Percentiles rank a stretch among this genome's conserved stretches.
phyloP scores from a whole-genome alignment of 331 rosid species.

The Malus hybrid region DNA sequence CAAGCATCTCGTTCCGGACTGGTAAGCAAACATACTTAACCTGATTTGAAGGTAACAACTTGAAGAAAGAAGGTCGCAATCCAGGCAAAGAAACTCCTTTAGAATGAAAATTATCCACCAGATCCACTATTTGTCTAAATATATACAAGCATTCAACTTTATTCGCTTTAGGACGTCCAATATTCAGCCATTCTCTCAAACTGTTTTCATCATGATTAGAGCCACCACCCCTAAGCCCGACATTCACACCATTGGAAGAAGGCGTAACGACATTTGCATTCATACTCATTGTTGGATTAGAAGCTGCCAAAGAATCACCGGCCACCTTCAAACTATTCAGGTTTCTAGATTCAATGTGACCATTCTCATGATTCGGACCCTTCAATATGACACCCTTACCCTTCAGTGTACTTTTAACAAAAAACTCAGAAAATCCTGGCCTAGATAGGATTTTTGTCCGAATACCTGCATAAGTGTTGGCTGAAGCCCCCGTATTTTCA shows the following conservation, averaged over 20 bases:
- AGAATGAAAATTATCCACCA: constrained; percentile 49
- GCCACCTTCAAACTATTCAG: constrained; percentile 33
- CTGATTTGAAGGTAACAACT: constrained; percentile 46
- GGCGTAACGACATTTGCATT: constrained; percentile 27
- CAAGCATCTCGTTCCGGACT: constrained; percentile 23
- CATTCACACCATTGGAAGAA: constrained; percentile 14
- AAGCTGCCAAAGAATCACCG: constrained; percentile 24
- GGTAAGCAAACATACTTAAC: constrained; percentile 50
- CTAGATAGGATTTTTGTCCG: constrained; percentile 56
- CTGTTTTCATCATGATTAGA: constrained; percentile 40
- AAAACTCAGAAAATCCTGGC: constrained; percentile 67
- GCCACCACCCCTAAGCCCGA: constrained; percentile 17
- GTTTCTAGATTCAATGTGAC: constrained; percentile 30
- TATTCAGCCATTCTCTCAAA: constrained; percentile 74
- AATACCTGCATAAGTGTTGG: constrained; percentile 28
- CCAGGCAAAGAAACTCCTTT: constrained; percentile 52
- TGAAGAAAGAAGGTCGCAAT: constrained; percentile 56
- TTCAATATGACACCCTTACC: constrained; percentile 64
- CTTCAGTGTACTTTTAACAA: constrained; percentile 52
- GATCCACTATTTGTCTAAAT: constrained; percentile 59
- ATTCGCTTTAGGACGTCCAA: constrained; percentile 26
- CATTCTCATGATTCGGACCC: constrained; percentile 30
- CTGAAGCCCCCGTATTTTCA: constrained; percentile 27
- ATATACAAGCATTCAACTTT: constrained; percentile 49
- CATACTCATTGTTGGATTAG: constrained; percentile 15